Evolutionary conservation across 345 rosid genomes (phyloP), one percentile per base, ranked within the genome.

Genomic region (Eucalyptus virginea): DNA sequence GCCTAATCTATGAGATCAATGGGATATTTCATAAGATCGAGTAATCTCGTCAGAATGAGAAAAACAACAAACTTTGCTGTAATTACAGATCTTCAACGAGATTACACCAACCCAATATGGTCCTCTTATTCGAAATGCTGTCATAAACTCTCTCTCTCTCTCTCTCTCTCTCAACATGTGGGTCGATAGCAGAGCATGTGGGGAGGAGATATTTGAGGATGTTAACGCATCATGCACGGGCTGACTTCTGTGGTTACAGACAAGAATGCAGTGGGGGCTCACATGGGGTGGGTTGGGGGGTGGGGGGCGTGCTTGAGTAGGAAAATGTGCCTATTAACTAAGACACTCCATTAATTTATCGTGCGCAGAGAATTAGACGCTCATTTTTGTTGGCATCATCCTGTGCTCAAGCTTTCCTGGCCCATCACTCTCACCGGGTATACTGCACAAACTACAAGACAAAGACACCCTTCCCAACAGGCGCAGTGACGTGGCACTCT

Each of bases 161-260:
- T 12, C 56, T 42, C 47, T 47, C 88, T 58, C n/a, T 21, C 85
- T 45, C 49, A 17, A 28, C 86, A 42, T 50, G 56, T 51, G 86
- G 28, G 85, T 52, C 48, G 85, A 86, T 48, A n/a, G 86, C 17
- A n/a, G 40, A 88, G 90, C 94, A 92, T 89, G 92, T 90, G 94
- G 88, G 87, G 89, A 80, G 77, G 86, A 91, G 92, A 90, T 67
- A 88, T 15, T 89, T 90, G 72, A 83, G 87, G 72, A 47, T 11
- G 52, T 6, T 37, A 14, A 80, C 40, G 12, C 40, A 62, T 67
- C 37, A 24, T 37, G n/a, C 89, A 37, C 23, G 32, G 19, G 14
- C 23, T 37, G 86, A 45, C 26, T 48, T n/a, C 40, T 51, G 54
- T 72, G 34, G 30, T 17, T 52, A 52, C 88, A 88, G 40, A 34